Percentiles rank a stretch among this genome's conserved stretches.
Evolutionary conservation across 2,329 filamentous ascomycete genomes (phyloP).

Genomic region (Claviceps citrina): DNA sequence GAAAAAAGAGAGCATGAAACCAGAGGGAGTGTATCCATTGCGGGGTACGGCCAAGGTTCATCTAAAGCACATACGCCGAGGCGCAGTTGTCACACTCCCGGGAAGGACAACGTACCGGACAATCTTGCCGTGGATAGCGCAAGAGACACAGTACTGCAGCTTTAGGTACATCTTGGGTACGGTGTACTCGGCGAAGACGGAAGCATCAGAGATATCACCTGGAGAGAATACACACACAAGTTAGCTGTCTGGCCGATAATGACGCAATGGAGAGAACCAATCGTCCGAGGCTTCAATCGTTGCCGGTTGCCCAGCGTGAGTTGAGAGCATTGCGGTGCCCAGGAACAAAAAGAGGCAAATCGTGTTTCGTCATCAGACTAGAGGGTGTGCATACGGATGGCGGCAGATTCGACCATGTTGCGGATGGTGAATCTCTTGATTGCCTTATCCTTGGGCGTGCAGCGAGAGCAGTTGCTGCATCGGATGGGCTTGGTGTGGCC

Average conservation of each 20-base stretch:
- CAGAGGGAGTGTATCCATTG: constrained; percentile 19
- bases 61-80: constrained; percentile 36
- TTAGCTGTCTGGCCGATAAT: background rate
- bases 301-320: too few relatives aligned
- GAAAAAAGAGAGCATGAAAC: background rate
- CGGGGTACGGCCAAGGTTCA: constrained; percentile 42
- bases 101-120: constrained; percentile 75
- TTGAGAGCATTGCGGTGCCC: too few relatives aligned
- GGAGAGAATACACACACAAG: constrained; percentile 11
- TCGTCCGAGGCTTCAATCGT: too few relatives aligned
- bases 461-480: constrained; percentile 59
- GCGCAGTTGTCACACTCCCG: constrained; percentile 43
- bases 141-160: constrained; percentile 99
- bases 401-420: constrained; percentile 99
- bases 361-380: background rate
- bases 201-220: constrained; percentile 99
- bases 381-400: constrained; percentile 68
- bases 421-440: constrained; percentile 99
- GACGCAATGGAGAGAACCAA: too few relatives aligned
- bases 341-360: too few relatives aligned
- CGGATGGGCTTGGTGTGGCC: constrained; percentile 99
- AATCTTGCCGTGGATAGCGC: constrained; percentile 99
- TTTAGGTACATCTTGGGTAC: constrained; percentile 99
- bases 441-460: constrained; percentile 98
- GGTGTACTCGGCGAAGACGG: constrained; percentile 97